phyloP scores from a whole-genome alignment of 768 basidiomycete species.

The Lactarius akahatsu region DNA sequence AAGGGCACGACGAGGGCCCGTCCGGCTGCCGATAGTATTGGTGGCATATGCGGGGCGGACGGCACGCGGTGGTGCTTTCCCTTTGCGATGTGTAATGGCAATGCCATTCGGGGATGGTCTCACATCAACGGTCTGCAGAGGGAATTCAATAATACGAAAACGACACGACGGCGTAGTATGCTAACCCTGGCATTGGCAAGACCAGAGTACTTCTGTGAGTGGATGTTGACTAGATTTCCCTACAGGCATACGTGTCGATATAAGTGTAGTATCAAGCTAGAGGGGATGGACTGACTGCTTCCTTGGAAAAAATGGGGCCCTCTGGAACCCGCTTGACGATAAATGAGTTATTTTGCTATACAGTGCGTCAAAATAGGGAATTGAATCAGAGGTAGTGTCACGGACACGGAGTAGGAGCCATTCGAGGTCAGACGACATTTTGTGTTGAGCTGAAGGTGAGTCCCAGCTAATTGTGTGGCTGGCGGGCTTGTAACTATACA shows the following conservation, averaged over 20 bases:
- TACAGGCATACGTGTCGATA: slow-evolving; percentile 33
- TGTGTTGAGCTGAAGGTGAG: background rate
- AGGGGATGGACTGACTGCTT: slow-evolving; percentile 56
- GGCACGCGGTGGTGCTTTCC: slow-evolving; percentile 51
- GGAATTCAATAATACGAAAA: background rate
- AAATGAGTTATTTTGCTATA: slow-evolving; percentile 81
- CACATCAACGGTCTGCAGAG: slow-evolving; percentile 62
- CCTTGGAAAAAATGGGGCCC: slow-evolving; percentile 80
- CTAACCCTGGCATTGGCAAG: slow-evolving; percentile 78
- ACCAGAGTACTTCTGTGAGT: slow-evolving; percentile 93
- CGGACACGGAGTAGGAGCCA: slow-evolving; percentile 89
- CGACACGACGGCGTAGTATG: background rate
- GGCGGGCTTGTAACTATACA: slow-evolving; percentile 16
- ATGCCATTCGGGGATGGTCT: slow-evolving; percentile 54
- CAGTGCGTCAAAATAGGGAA: slow-evolving; percentile 6
- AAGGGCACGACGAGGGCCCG: slow-evolving; percentile 67
- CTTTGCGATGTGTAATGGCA: slow-evolving; percentile 64
- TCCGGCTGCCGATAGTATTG: slow-evolving; percentile 60
- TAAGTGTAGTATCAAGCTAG: background rate
- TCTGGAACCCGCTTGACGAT: slow-evolving; percentile 73
- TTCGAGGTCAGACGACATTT: slow-evolving; percentile 74
- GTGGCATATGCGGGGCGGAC: slow-evolving; percentile 51
- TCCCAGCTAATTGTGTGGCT: background rate
- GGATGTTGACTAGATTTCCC: slow-evolving; percentile 85
- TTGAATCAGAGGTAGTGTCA: slow-evolving; percentile 29